Conservation (phyloP, 306 rosid species). For the Pyrus bretschneideri region DNA sequence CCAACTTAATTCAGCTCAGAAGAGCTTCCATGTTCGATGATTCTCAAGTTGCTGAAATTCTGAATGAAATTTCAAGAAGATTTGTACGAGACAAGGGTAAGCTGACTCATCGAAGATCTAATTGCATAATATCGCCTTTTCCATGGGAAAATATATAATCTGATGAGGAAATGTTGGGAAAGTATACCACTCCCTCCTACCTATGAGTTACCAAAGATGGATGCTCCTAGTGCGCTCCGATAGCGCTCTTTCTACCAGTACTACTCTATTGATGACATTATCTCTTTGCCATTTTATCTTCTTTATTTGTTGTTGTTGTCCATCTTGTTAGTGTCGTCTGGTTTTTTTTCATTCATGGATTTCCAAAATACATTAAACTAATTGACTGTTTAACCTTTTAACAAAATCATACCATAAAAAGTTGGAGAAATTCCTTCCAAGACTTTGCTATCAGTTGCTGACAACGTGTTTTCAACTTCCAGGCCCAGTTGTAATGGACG, state of each 20-base stretch:
- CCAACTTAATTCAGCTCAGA: constrained; percentile 65
- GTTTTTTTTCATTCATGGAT: constrained; percentile 1
- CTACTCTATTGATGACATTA: not conserved
- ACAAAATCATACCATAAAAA: not conserved
- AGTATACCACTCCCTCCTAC: not conserved
- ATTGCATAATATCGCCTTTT: not conserved
- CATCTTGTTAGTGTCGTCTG: not conserved
- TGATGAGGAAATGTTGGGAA: not conserved
- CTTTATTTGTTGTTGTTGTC: not conserved
- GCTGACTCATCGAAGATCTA: not conserved
- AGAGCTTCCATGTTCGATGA: constrained; percentile 60
- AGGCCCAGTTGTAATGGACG: constrained; percentile 89
- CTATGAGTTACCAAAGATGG: not conserved
- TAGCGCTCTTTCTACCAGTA: not conserved
- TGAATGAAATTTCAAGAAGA: constrained; percentile 81
- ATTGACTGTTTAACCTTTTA: constrained; percentile 1
- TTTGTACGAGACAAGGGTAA: constrained; percentile 86
- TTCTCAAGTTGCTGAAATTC: constrained; percentile 56
- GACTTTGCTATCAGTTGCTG: constrained; percentile 10
- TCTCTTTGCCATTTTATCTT: not conserved
- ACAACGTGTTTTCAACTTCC: constrained; percentile 27
- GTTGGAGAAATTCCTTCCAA: not conserved
- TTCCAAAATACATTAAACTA: not conserved
- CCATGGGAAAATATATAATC: not conserved
- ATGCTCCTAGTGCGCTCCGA: not conserved